Evolutionary conservation across 2,329 filamentous ascomycete genomes (phyloP).

Genomic region (Penicillium sp.): DNA sequence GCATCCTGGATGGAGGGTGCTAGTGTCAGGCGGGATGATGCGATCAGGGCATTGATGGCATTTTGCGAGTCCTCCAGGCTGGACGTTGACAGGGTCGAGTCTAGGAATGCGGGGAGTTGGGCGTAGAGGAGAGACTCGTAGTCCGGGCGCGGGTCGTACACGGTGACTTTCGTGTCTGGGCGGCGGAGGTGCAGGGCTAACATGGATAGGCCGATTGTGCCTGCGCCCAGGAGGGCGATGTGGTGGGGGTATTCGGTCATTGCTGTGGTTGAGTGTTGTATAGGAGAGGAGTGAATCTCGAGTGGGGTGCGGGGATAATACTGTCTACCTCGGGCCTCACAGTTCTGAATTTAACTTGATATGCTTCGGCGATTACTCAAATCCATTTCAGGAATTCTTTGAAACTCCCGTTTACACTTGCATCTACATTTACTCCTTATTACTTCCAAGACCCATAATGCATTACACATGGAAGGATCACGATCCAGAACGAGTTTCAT

Average conservation of each 20-base stretch:
- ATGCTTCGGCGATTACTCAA: too few species aligned
- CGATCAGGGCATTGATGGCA: slow-evolving; percentile 24
- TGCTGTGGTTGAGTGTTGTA: background rate
- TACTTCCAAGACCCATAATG: too few species aligned
- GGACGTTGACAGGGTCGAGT: background rate
- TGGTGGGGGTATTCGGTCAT: slow-evolving; percentile 20
- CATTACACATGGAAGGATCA: background rate
- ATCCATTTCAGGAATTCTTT: too few species aligned
- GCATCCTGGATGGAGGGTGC: slow-evolving; percentile 40
- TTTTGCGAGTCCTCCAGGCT: background rate
- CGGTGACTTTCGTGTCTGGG: slow-evolving; percentile 41
- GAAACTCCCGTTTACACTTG: too few species aligned
- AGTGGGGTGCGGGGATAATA: background rate
- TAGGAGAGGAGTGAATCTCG: background rate
- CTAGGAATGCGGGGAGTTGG: slow-evolving; percentile 46
- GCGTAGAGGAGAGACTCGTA: slow-evolving; percentile 44
- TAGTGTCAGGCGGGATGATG: slow-evolving; percentile 35
- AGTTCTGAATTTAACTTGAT: too few species aligned
- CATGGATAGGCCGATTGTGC: slow-evolving; percentile 56
- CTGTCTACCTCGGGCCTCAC: background rate
- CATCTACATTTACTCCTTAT: too few species aligned
- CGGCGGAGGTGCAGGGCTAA: slow-evolving; percentile 53
- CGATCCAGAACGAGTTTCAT: slow-evolving; percentile 25
- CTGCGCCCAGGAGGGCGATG: slow-evolving; percentile 40
- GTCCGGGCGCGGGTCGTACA: slow-evolving; percentile 53